A percentile compares a stretch with the other conserved stretches of the same genome.
phyloP scores from a whole-genome alignment of 1,284 basidiomycete genomes.

The Leucoagaricus sp. region DNA sequence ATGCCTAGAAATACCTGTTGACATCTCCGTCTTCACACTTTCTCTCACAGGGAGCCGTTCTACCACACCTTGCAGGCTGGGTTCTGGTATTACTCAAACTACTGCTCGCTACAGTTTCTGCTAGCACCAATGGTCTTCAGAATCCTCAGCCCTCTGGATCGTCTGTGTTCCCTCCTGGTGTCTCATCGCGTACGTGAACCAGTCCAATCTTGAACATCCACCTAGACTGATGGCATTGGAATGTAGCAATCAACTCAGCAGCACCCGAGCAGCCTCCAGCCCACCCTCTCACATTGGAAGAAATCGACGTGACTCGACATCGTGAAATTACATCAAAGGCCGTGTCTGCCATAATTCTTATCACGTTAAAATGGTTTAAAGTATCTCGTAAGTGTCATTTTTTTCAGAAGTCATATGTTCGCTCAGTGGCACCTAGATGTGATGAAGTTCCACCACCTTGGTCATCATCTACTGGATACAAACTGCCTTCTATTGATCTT shows the following conservation, averaged over 20 bases:
- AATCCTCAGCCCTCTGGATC: slow-evolving; percentile 62
- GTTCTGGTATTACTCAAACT: slow-evolving; percentile 91
- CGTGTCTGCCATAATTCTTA: slow-evolving; percentile 90
- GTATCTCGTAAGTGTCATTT: slow-evolving; percentile 75
- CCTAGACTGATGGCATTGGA: background rate
- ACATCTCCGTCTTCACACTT: background rate
- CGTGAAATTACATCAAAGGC: slow-evolving; percentile 98
- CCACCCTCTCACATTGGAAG: slow-evolving; percentile 85
- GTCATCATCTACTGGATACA: slow-evolving; percentile 92
- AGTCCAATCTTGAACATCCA: slow-evolving; percentile 10
- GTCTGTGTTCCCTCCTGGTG: slow-evolving; percentile 67
- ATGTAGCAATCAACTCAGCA: slow-evolving; percentile 24
- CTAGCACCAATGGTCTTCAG: slow-evolving; percentile 55
- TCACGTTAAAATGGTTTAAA: slow-evolving; percentile 98
- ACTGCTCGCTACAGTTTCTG: slow-evolving; percentile 86
- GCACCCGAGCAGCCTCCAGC: slow-evolving; percentile 62
- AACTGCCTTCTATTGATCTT: slow-evolving; percentile 94
- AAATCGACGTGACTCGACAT: slow-evolving; percentile 93
- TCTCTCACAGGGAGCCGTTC: slow-evolving; percentile 60
- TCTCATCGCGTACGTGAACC: slow-evolving; percentile 61
- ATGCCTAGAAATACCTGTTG: slow-evolving; percentile 33
- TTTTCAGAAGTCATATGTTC: background rate
- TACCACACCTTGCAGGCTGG: slow-evolving; percentile 84
- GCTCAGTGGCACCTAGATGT: slow-evolving; percentile 58
- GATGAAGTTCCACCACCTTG: slow-evolving; percentile 98